These are phyloP conservation scores for Lithospermum erythrorhizon DNA, from an alignment of 257 asterid species.

Conservation along the genomic window DNA sequence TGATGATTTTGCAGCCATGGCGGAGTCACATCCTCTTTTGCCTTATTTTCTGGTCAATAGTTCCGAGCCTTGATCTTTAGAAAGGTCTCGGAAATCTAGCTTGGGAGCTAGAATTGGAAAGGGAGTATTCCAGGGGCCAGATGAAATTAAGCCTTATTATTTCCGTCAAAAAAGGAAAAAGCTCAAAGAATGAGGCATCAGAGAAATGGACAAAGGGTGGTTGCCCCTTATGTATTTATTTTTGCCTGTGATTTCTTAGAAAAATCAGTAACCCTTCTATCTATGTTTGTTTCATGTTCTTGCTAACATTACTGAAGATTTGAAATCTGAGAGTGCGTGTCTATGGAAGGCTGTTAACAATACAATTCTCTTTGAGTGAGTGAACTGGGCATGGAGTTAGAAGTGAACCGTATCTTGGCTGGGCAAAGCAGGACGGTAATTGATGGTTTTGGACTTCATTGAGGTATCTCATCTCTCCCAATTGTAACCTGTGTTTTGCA, in stretches of 20 bases:
- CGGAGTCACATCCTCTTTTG: background rate
- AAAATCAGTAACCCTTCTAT: background rate
- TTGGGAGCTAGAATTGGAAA: background rate
- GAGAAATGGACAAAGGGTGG: too few relatives aligned
- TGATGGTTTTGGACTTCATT: background rate
- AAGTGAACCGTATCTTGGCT: background rate
- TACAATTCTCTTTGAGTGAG: background rate
- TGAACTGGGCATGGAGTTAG: background rate
- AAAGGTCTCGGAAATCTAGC: slow-evolving; percentile 17
- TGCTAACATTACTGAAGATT: too few relatives aligned
- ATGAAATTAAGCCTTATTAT: too few relatives aligned
- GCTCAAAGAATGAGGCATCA: background rate
- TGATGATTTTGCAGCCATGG: background rate
- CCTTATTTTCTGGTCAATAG: too few relatives aligned
- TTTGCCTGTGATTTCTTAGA: too few relatives aligned
- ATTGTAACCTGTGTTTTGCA: background rate
- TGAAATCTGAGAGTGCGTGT: too few relatives aligned
- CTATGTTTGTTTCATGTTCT: too few relatives aligned
- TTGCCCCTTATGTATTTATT: too few relatives aligned
- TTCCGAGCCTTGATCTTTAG: too few relatives aligned
- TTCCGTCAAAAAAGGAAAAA: background rate
- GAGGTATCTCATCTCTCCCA: background rate
- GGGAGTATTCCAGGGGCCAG: too few relatives aligned
- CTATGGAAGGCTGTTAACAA: too few relatives aligned
- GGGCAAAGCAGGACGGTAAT: background rate